A percentile compares a stretch with the other conserved stretches of the same genome.
Conservation (phyloP, 2,329 filamentous ascomycete species). For the Hypoxylon sp. region DNA sequence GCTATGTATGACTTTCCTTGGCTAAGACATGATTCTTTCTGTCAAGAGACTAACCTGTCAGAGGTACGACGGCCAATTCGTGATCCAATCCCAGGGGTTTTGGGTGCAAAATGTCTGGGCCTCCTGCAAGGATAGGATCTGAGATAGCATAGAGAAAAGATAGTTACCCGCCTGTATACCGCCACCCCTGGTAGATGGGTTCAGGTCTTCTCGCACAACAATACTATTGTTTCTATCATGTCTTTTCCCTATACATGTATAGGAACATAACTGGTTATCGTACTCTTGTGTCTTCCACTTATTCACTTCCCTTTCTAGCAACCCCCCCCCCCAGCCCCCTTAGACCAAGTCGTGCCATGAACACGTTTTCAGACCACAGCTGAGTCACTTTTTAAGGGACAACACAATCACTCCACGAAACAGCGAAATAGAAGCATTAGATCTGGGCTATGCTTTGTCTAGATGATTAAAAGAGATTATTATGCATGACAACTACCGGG, state of each 20-base stretch:
- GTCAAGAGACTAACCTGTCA: too few species aligned
- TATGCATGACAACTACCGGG: slow-evolving; percentile 28
- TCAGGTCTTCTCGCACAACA: too few species aligned
- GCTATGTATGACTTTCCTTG: background rate
- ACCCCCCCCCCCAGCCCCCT: too few species aligned
- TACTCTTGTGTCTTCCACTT: background rate
- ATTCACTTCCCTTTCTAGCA: background rate
- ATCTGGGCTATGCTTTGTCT: background rate
- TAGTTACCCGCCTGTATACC: too few species aligned
- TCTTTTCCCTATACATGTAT: background rate
- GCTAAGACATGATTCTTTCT: background rate
- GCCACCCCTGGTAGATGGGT: too few species aligned
- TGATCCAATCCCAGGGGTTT: too few species aligned
- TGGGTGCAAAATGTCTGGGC: too few species aligned
- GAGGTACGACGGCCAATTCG: too few species aligned
- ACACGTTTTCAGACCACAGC: background rate
- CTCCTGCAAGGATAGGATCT: too few species aligned
- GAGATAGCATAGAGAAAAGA: too few species aligned
- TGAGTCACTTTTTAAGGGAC: background rate
- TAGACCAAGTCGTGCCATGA: background rate
- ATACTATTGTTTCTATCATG: background rate
- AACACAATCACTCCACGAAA: slow-evolving; percentile 3
- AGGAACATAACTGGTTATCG: too few species aligned
- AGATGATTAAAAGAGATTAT: slow-evolving; percentile 10
- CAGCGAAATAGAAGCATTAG: slow-evolving; percentile 3